A percentile compares a stretch with the other conserved stretches of the same genome.
Evolutionary conservation across 306 rosid species (phyloP).

Genomic region (Citrullus colocynthis): DNA sequence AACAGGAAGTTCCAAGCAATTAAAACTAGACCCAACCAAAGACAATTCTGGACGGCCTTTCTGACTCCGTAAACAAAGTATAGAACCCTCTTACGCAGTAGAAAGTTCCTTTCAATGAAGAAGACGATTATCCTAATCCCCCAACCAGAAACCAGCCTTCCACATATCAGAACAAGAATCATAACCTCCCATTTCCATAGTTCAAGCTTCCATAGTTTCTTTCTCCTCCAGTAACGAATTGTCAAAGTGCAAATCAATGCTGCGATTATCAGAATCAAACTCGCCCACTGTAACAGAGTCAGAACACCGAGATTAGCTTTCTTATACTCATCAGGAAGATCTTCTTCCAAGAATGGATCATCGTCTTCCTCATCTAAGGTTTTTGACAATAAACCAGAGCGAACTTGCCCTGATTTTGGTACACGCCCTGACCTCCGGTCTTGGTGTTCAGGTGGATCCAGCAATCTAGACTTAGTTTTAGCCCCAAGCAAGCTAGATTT

Average conservation of each 20-base stretch:
- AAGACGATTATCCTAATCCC: slow-evolving; percentile 42
- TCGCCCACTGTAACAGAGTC: slow-evolving; percentile 54
- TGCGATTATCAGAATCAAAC: slow-evolving; percentile 49
- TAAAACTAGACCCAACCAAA: slow-evolving; percentile 78
- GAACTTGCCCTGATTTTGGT: slow-evolving; percentile 35
- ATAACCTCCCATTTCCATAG: slow-evolving; percentile 86
- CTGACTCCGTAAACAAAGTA: slow-evolving; percentile 74
- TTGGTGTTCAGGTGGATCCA: slow-evolving; percentile 63
- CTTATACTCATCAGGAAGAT: slow-evolving; percentile 45
- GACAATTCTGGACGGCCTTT: slow-evolving; percentile 61
- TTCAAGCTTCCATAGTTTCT: slow-evolving; percentile 39
- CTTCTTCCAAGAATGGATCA: slow-evolving; percentile 71
- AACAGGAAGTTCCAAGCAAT: slow-evolving; percentile 70
- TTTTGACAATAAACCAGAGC: slow-evolving; percentile 40
- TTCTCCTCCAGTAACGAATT: slow-evolving; percentile 19
- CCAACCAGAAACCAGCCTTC: slow-evolving; percentile 82
- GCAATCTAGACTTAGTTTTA: slow-evolving; percentile 53
- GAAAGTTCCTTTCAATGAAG: slow-evolving; percentile 61
- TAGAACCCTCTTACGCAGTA: slow-evolving; percentile 55
- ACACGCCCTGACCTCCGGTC: slow-evolving; percentile 35
- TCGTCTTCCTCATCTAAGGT: slow-evolving; percentile 49
- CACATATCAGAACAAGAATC: slow-evolving; percentile 66
- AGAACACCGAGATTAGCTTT: slow-evolving; percentile 18
- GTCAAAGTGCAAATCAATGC: slow-evolving; percentile 28
- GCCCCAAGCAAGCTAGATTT: slow-evolving; percentile 30